These are phyloP conservation scores for Nepenthes gracilis DNA, from an alignment of 148 eudicot species.

Conservation along the genomic window DNA sequence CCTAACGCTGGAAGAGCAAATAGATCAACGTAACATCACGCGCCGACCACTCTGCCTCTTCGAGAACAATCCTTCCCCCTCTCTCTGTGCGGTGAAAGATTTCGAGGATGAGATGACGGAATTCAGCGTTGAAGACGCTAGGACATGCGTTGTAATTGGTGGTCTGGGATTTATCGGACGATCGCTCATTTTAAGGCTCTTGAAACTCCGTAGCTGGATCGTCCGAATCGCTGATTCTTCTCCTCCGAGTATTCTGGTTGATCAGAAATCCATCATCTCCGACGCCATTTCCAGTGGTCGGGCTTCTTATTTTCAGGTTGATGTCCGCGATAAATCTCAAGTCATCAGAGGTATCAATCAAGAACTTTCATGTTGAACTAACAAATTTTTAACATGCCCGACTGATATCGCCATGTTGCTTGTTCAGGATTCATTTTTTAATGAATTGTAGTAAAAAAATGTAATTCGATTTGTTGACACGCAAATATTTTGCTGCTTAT, in stretches of 20 bases:
- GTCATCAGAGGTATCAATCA: constrained; percentile 35
- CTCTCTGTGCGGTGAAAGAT: too few species aligned
- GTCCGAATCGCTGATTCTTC: constrained; percentile 67
- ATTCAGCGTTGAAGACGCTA: constrained; percentile 8
- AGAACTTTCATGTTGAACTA: too few species aligned
- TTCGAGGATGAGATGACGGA: constrained; percentile 2
- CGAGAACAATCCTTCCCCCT: too few species aligned
- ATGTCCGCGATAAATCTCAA: constrained; percentile 42
- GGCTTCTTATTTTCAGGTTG: constrained; percentile 44
- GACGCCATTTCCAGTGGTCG: constrained; percentile 40
- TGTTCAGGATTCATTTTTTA: too few species aligned
- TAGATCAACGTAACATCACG: too few species aligned
- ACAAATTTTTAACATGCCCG: too few species aligned
- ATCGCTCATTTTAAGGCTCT: constrained; percentile 46
- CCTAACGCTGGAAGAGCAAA: too few species aligned
- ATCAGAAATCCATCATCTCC: constrained; percentile 22
- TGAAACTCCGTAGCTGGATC: constrained; percentile 58
- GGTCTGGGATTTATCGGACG: constrained; percentile 59
- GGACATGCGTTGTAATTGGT: constrained; percentile 66
- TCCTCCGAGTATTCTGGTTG: constrained; percentile 6
- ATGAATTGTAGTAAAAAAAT: too few species aligned
- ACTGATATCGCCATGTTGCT: too few species aligned
- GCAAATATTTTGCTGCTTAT: too few species aligned
- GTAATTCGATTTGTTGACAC: too few species aligned
- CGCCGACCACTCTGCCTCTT: too few species aligned